phyloP scores from a whole-genome alignment of 2,329 filamentous ascomycete species.

The Taxawa tesnikishii region DNA sequence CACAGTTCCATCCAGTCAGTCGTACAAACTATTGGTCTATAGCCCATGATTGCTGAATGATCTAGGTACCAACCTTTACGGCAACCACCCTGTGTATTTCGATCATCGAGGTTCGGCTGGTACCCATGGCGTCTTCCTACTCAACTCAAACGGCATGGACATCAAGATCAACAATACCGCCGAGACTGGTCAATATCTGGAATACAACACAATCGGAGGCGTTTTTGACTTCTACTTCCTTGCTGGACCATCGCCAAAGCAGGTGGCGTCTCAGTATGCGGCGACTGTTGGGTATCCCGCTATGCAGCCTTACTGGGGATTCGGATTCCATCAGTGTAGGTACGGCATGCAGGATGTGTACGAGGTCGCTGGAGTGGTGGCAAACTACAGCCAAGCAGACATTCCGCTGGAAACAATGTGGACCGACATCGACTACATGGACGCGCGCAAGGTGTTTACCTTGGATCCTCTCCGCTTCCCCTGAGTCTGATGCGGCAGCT shows the following conservation, averaged over 20 bases:
- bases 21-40: not conserved
- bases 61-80: slow-evolving; percentile 53
- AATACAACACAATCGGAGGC: slow-evolving; percentile 70
- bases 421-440: slow-evolving; percentile 46
- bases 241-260: slow-evolving; percentile 32
- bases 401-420: slow-evolving; percentile 64
- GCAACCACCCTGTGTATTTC: slow-evolving; percentile 63
- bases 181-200: slow-evolving; percentile 52
- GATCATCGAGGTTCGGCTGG: slow-evolving; percentile 49
- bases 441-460: slow-evolving; percentile 46
- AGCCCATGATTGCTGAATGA: not conserved
- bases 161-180: slow-evolving; percentile 56
- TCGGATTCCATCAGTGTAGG: slow-evolving; percentile 38
- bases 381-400: slow-evolving; percentile 51
- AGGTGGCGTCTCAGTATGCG: slow-evolving; percentile 37
- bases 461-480: slow-evolving; percentile 53
- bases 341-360: slow-evolving; percentile 46
- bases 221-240: slow-evolving; percentile 54
- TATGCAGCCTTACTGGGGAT: slow-evolving; percentile 40
- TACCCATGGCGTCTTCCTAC: slow-evolving; percentile 54
- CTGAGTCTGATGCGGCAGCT: slow-evolving; percentile 51
- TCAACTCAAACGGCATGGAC: slow-evolving; percentile 67
- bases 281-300: slow-evolving; percentile 36
- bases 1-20: slow-evolving; percentile 32
- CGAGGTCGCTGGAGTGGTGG: slow-evolving; percentile 53